These are phyloP conservation scores for Chaetoceros muelleri DNA, from an alignment of 108 stramenopile genomes.

Conservation along the genomic window DNA sequence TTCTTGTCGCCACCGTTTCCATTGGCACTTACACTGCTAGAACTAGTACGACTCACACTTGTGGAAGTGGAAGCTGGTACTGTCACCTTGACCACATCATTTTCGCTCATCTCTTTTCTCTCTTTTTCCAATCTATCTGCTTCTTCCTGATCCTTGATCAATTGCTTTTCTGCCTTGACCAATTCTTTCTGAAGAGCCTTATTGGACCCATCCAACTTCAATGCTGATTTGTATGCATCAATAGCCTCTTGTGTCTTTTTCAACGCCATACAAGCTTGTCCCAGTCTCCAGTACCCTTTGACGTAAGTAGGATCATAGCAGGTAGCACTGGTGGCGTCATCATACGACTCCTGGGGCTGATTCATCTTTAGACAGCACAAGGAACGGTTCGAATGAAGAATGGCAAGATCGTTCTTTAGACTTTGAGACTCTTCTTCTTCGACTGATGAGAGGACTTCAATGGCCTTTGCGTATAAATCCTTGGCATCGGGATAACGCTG, in stretches of 20 bases:
- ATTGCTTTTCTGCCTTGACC: constrained; percentile 37
- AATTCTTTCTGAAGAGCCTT: constrained; percentile 64
- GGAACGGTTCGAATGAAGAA: constrained; percentile 57
- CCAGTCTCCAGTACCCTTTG: constrained; percentile 73
- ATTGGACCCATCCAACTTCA: constrained; percentile 49
- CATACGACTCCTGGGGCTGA: constrained; percentile 32
- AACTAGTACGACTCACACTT: neutral
- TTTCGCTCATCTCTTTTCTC: constrained; percentile 5
- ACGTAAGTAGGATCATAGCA: constrained; percentile 48
- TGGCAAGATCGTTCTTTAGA: constrained; percentile 21
- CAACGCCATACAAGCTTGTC: constrained; percentile 45
- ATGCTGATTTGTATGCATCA: constrained; percentile 41
- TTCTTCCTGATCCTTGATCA: constrained; percentile 17
- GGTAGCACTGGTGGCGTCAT: constrained; percentile 37
- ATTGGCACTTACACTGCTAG: constrained; percentile 1
- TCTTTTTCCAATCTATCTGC: constrained; percentile 2
- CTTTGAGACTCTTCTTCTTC: constrained; percentile 6
- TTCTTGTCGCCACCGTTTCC: neutral
- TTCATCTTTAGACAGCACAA: constrained; percentile 54
- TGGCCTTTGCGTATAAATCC: constrained; percentile 56
- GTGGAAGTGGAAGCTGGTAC: constrained; percentile 8
- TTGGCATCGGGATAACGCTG: constrained; percentile 57
- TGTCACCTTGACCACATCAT: neutral
- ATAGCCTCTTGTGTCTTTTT: constrained; percentile 39
- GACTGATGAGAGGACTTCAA: constrained; percentile 28